Conservation (phyloP, 176 grass and related monocot genomes). For the Pontederia paniculata region DNA sequence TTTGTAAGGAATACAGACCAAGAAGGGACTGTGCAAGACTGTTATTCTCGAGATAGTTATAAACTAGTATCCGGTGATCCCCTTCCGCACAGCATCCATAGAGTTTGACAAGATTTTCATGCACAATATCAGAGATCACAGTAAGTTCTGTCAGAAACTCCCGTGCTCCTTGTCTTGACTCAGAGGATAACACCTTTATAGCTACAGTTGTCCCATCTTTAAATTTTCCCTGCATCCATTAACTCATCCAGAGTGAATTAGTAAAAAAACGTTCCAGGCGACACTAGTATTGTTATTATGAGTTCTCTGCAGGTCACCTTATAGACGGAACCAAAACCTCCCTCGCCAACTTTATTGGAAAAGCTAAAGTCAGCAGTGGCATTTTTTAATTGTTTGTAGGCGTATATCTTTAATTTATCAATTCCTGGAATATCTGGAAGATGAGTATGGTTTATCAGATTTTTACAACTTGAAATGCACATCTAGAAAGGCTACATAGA, state of each 20-base stretch:
- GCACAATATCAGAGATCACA: constrained; percentile 66
- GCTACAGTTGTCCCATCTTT: constrained; percentile 49
- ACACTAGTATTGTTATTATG: neutral
- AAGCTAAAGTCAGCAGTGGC: constrained; percentile 6
- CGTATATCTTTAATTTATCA: constrained; percentile 1
- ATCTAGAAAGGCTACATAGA: too few relatives aligned
- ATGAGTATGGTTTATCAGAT: too few relatives aligned
- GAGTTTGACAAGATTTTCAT: constrained; percentile 66
- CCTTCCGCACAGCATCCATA: constrained; percentile 73
- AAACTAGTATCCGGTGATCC: constrained; percentile 51
- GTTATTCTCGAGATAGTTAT: constrained; percentile 87
- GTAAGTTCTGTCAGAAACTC: constrained; percentile 77
- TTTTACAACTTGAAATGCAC: too few relatives aligned
- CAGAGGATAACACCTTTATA: constrained; percentile 59
- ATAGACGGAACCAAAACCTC: constrained; percentile 24
- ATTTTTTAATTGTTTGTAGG: constrained; percentile 8
- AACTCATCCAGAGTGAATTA: neutral
- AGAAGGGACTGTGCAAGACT: constrained; percentile 80
- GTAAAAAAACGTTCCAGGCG: neutral
- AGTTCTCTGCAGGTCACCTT: constrained; percentile 5
- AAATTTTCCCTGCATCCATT: constrained; percentile 38
- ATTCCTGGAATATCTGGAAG: constrained; percentile 5
- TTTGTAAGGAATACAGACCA: constrained; percentile 25
- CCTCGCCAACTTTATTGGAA: constrained; percentile 17
- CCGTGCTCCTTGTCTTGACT: constrained; percentile 59